phyloP scores from a whole-genome alignment of 2,329 filamentous ascomycete genomes.

The Ascochyta lentis region DNA sequence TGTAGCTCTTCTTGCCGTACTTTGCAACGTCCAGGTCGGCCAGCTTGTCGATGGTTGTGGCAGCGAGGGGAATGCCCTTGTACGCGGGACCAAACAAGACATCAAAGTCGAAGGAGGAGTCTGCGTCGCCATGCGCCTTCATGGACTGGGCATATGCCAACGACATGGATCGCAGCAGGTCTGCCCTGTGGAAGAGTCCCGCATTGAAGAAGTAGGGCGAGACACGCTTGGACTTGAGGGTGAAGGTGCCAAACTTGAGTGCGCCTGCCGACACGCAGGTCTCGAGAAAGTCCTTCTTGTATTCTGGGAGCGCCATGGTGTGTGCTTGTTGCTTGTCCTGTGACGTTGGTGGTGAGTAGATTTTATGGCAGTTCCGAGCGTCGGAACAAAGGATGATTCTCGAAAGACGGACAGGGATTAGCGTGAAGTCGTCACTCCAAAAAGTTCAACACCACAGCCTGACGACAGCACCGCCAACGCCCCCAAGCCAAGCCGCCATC shows the following conservation, averaged over 20 bases:
- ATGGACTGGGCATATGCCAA: slow-evolving; percentile 77
- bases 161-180: slow-evolving; percentile 77
- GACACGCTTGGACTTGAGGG: slow-evolving; percentile 86
- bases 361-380: slow-evolving; percentile 32
- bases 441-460: slow-evolving; percentile 39
- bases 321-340: no score
- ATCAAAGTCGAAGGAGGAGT: slow-evolving; percentile 69
- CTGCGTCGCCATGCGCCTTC: slow-evolving; percentile 51
- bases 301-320: slow-evolving; percentile 42
- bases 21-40: slow-evolving; percentile 69
- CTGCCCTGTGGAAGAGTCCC: slow-evolving; percentile 83
- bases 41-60: slow-evolving; percentile 77
- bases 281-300: slow-evolving; percentile 74
- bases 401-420: slow-evolving; percentile 18
- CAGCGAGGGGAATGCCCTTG: slow-evolving; percentile 93
- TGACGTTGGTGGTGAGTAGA: background rate
- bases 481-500: slow-evolving; percentile 30
- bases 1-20: slow-evolving; percentile 78
- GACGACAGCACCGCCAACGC: slow-evolving; percentile 26
- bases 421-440: slow-evolving; percentile 29
- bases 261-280: slow-evolving; percentile 72
- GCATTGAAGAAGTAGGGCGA: slow-evolving; percentile 99
- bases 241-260: slow-evolving; percentile 83
- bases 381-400: slow-evolving; percentile 35
- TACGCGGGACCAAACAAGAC: slow-evolving; percentile 94